Evolutionary conservation across 208 protist species (phyloP).

Genomic region (Leishmania guyanensis): DNA sequence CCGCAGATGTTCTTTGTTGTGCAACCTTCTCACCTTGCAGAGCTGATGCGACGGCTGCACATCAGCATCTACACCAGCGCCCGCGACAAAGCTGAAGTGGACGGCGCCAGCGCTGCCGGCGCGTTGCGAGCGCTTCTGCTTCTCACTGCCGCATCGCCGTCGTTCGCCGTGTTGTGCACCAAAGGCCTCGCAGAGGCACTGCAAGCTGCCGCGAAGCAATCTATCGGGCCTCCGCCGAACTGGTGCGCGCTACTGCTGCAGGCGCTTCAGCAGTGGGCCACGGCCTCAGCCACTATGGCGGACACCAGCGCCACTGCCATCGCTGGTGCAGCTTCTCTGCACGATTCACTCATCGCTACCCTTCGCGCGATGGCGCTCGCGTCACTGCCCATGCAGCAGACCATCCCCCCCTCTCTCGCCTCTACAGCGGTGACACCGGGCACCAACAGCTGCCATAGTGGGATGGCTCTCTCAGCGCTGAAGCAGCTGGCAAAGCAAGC

Average conservation of each 20-base stretch:
- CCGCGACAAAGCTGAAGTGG: constrained; percentile 16
- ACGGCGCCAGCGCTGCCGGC: constrained; percentile 32
- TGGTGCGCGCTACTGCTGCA: constrained; percentile 41
- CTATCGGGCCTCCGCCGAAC: constrained; percentile 7
- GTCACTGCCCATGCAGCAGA: constrained; percentile 30
- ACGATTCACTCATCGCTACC: constrained; percentile 15
- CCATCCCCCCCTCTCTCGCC: neutral
- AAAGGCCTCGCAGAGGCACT: constrained; percentile 33
- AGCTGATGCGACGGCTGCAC: constrained; percentile 42
- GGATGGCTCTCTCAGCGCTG: constrained; percentile 2
- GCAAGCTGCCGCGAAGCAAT: constrained; percentile 21
- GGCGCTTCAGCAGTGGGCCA: constrained; percentile 35
- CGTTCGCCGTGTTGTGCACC: constrained; percentile 24
- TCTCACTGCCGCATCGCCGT: constrained; percentile 34
- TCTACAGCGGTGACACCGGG: neutral
- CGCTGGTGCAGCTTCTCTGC: neutral
- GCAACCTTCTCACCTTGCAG: constrained; percentile 42
- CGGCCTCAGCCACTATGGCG: constrained; percentile 2
- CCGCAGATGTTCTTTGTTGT: constrained; percentile 50
- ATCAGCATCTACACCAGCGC: constrained; percentile 27
- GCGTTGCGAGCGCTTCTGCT: constrained; percentile 56
- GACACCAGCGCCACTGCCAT: neutral
- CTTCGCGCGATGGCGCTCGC: constrained; percentile 33
- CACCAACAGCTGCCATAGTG: neutral
- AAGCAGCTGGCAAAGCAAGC: constrained; percentile 37